Evolutionary conservation across 306 rosid species (phyloP), one percentile per base, ranked within the genome.

Genomic region (Sechiopsis laciniata): DNA sequence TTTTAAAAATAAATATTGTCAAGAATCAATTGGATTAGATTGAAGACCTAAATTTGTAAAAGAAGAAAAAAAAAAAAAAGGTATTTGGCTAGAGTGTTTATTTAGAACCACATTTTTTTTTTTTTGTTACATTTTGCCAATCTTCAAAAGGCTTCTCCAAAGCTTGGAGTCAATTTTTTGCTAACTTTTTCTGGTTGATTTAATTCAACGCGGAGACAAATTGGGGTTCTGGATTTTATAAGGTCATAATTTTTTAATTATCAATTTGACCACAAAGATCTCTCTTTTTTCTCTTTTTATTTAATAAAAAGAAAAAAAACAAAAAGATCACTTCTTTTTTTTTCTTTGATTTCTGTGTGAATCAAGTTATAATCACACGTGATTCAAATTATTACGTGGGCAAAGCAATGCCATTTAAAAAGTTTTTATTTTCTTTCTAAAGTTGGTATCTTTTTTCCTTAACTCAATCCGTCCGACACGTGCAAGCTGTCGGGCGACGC

Each of bases 81-180:
- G 69, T 40, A 24, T 51, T 61, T 69, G 73, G 78, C 73, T 69
- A 66, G 20, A 54, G 2, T 69, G 58, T 69, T 50, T 21, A 17
- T 15, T 68, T 55, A 68, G 11, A 59, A 81, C 93, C 90, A 81
- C 87, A 80, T 53, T 81, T 26, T 26, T 26, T 26, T 80, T 22
- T 9, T 6, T 42, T 53, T 54, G 24, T 24, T 14, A 60, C 63
- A 84, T 82, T 76, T 75, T 26, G 45, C 74, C 69, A 74, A 75
- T 76, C 80, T 76, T 26, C 8, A 53, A 16, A 50, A 46, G 14
- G 2, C 2, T n/a, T 52, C 19, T 52, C 55, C 6, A 55, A 51
- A 61, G 74, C 54, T 22, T 59, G 48, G 64, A 50, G 74, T 62
- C 29, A 46, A 46, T 14, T 40, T 45, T 15, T 24, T 75, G 73